Base-by-base conservation (phyloP, 441 rosid genomes). In the Corymbia calophylla region DNA sequence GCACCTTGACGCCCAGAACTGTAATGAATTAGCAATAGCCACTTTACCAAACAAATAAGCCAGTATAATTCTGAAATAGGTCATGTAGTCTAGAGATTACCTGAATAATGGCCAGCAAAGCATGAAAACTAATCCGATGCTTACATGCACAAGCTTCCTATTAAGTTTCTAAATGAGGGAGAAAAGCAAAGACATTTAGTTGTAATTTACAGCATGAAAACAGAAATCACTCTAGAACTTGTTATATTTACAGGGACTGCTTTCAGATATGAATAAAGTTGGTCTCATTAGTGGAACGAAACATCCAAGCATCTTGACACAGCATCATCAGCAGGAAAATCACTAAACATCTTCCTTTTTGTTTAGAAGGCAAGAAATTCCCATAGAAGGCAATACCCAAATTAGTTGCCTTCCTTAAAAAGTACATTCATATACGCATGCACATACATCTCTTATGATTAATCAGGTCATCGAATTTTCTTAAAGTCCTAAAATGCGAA, bases 81-180 rank as follows among this genome's bases (percentile, higher is more conserved):
- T n/a, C 15, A 54, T 47, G 29, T 53, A 89, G 90, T n/a, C 85
- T 88, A 35, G 87, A 88, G 35, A 92, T 92, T 94, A 97, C 99
- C 99, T 97, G 99, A 95, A 98, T 64, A 98, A 54, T 11, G 99
- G 99, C 99, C 99, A 97, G 93, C 99, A 97, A 90, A 98, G 98
- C 99, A 97, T 95, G 93, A 97, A 86, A 97, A 93, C 95, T 88
- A 96, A 92, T 87, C 99, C 99, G 8, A 97, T 92, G 90, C 96
- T 97, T 64, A 96, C 92, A 92, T 98, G 99, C 87, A 86, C 68
- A 53, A 86, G 88, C 64, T 86, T 86, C 88, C 88, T 86, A 86
- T 96, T 96, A 93, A 98, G 92, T 90, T 96, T 96, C 99, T 98
- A 91, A 88, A 93, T 88, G 91, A 92, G 85, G 91, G 90, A 88